Base-by-base conservation (phyloP, 2,329 filamentous ascomycete genomes). In the Teratosphaeria destructans region DNA sequence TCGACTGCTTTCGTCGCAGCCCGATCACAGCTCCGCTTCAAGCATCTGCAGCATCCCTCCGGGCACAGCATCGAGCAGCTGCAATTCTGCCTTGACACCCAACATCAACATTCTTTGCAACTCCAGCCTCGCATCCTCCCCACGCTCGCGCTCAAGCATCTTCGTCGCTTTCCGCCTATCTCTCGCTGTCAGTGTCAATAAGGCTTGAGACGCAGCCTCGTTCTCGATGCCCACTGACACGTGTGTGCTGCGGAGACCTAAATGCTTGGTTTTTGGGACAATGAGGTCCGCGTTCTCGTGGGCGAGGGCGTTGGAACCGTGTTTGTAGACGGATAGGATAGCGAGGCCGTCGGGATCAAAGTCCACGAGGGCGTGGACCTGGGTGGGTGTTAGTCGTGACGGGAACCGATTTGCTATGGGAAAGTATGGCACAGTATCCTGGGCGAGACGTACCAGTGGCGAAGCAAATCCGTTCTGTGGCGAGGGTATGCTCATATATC, bases 81-180 rank as follows among this genome's bases (percentile, higher is more conserved):
- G 88, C 56, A 93, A 89, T 69, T 94, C 89, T 0, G 86, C 87
- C 68, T 93, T 94, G 55, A 85, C 66, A 57, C 87, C 87, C 56
- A 92, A 75, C 75, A 88, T 81, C 23, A 93, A 73, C 88, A 93
- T 91, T 0, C 79, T 66, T 67, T 90, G 88, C 16, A 93, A 65
- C 66, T 91, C 86, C 2, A 73, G 72, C 34, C 74, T 74, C 62
- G 83, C 74, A 6, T 77, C 73, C 66, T 71, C 72, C 1, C 54
- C 49, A 26, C 52, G 16, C 27, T 39, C 43, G n/a, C 57, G 37
- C 23, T 64, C 65, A 14, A 91, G 72, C 65, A 86, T 78, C 2
- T 72, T 75, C 0, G 72, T 65, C 0, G 85, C 87, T 59, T 81
- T 81, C 34, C 73, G 80, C 29, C 87, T 77, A 69, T 92, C 87